phyloP scores from a whole-genome alignment of 495 filamentous ascomycete genomes.

The Aspergillus carlsbadensis region DNA sequence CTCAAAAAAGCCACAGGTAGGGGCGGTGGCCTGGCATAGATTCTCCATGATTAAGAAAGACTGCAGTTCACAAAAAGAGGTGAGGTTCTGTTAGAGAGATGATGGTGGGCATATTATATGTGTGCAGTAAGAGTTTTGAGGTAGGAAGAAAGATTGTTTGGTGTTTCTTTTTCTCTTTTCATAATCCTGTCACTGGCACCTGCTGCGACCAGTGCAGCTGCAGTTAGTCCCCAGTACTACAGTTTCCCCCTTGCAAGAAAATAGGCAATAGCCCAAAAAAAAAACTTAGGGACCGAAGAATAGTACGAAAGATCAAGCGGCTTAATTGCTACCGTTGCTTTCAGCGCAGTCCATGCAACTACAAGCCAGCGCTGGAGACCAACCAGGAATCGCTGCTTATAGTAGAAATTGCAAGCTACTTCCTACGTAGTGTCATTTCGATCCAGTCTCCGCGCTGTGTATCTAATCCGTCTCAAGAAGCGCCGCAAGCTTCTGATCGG shows the following conservation, averaged over 20 bases:
- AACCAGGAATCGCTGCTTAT: neutral
- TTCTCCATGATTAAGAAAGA: conserved; percentile 9
- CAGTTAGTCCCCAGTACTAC: conserved; percentile 17
- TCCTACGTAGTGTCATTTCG: too few species aligned
- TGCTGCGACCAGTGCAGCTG: conserved; percentile 20
- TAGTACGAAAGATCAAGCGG: too few species aligned
- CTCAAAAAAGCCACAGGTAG: conserved; percentile 12
- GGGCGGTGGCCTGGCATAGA: conserved; percentile 7
- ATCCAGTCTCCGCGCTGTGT: too few species aligned
- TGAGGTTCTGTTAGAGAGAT: neutral
- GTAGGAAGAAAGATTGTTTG: conserved; percentile 8
- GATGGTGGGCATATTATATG: neutral
- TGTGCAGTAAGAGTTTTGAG: conserved; percentile 2
- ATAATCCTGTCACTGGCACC: conserved; percentile 18
- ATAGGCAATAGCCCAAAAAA: conserved; percentile 10
- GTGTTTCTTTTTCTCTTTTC: conserved; percentile 11
- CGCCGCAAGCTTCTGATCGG: conserved; percentile 35
- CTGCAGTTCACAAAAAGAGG: neutral
- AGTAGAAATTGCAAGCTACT: neutral
- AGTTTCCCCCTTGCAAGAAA: conserved; percentile 25
- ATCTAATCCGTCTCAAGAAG: conserved; percentile 35
- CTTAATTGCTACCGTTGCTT: neutral
- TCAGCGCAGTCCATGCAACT: conserved; percentile 11
- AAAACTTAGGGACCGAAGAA: too few species aligned
- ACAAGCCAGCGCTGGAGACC: neutral